phyloP scores from a whole-genome alignment of 805 yeast genomes.

The Tetrapisispora pingtungensis region DNA sequence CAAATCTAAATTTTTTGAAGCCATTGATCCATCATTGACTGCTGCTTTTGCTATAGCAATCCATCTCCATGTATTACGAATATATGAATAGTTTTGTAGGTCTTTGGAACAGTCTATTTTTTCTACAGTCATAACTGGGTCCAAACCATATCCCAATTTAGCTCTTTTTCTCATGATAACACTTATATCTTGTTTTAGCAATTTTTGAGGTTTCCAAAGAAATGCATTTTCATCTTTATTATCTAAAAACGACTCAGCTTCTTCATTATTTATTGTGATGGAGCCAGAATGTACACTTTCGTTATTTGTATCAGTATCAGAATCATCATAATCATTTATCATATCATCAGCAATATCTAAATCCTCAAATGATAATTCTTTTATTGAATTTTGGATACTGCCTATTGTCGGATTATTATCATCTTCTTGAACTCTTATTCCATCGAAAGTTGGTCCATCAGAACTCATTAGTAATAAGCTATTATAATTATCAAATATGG shows the following conservation, averaged over 20 bases:
- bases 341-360: slow-evolving; percentile 23
- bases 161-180: slow-evolving; percentile 66
- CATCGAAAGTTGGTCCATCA: slow-evolving; percentile 23
- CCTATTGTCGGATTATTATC: slow-evolving; percentile 13
- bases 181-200: slow-evolving; percentile 65
- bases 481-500: slow-evolving; percentile 59
- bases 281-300: slow-evolving; percentile 3
- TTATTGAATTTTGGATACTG: slow-evolving; percentile 14
- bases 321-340: background rate
- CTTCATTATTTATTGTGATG: slow-evolving; percentile 6
- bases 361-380: slow-evolving; percentile 26
- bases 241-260: slow-evolving; percentile 8
- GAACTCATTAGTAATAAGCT: slow-evolving; percentile 47
- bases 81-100: slow-evolving; percentile 42
- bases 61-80: slow-evolving; percentile 89
- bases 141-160: slow-evolving; percentile 57
- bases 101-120: slow-evolving; percentile 44
- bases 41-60: slow-evolving; percentile 59
- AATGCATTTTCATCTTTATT: slow-evolving; percentile 17
- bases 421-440: slow-evolving; percentile 16
- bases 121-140: slow-evolving; percentile 52
- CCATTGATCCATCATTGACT: slow-evolving; percentile 55
- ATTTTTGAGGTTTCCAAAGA: slow-evolving; percentile 31
- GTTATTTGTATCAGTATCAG: slow-evolving; percentile 12
- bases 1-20: slow-evolving; percentile 60